A percentile compares a stretch with the other conserved stretches of the same genome.
Evolutionary conservation across 345 rosid genomes (phyloP).

Genomic region (Erucastrum elatum): DNA sequence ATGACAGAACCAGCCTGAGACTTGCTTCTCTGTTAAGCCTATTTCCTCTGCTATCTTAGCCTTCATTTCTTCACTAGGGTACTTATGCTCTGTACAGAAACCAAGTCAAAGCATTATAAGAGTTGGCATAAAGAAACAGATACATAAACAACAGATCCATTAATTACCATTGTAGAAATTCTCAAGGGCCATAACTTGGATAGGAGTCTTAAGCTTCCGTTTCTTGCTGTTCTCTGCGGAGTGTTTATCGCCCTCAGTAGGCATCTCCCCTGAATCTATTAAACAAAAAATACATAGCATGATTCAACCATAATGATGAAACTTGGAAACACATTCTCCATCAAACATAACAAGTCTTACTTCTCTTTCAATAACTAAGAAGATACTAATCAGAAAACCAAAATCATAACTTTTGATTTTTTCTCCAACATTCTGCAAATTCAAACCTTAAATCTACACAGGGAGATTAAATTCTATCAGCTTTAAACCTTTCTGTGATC

Average conservation of each 20-base stretch:
- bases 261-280: slow-evolving; percentile 65
- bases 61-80: slow-evolving; percentile 85
- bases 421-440: background rate
- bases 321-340: background rate
- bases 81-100: slow-evolving; percentile 62
- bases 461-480: no score
- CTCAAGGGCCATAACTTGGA: slow-evolving; percentile 78
- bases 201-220: slow-evolving; percentile 69
- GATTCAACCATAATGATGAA: background rate
- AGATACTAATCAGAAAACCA: background rate
- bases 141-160: slow-evolving; percentile 25
- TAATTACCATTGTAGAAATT: slow-evolving; percentile 67
- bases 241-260: slow-evolving; percentile 58
- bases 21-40: slow-evolving; percentile 89
- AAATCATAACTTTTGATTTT: background rate
- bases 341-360: background rate
- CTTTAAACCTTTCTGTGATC: no score
- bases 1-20: slow-evolving; percentile 98
- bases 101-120: no score
- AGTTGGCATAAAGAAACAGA: slow-evolving; percentile 15
- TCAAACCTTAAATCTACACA: background rate
- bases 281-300: slow-evolving; percentile 16
- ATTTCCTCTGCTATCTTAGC: slow-evolving; percentile 60
- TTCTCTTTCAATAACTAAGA: background rate
- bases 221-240: slow-evolving; percentile 59